Evolutionary conservation across 2,329 filamentous ascomycete species (phyloP).

Genomic region (Diaporthe sp.): DNA sequence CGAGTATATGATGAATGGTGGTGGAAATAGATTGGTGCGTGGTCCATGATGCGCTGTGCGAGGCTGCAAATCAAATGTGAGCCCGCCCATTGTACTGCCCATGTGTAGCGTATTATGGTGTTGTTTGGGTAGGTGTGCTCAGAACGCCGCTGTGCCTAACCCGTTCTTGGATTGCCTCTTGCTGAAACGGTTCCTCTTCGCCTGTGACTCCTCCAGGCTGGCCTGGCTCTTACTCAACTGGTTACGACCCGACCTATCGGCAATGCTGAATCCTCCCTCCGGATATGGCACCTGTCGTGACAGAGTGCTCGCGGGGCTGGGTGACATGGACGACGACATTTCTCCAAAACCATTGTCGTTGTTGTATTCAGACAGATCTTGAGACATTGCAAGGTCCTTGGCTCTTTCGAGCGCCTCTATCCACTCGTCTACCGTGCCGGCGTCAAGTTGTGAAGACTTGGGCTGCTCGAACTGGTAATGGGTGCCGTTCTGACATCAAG

Average conservation of each 20-base stretch:
- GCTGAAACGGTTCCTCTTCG: conserved; percentile 78
- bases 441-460: conserved; percentile 78
- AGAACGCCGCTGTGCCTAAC: conserved; percentile 86
- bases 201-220: conserved; percentile 64
- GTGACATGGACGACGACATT: conserved; percentile 77
- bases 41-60: conserved; percentile 5
- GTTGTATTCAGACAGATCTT: conserved; percentile 75
- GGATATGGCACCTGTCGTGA: conserved; percentile 70
- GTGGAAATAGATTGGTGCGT: conserved; percentile 18
- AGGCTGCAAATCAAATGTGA: conserved; percentile 10
- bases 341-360: conserved; percentile 77
- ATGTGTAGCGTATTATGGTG: conserved; percentile 18
- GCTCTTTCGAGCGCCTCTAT: conserved; percentile 89
- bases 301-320: conserved; percentile 81
- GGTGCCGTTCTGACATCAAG: conserved; percentile 77
- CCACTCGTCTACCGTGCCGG: conserved; percentile 87
- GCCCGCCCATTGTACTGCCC: conserved; percentile 22
- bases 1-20: conserved; percentile 20
- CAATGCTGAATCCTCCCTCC: conserved; percentile 60
- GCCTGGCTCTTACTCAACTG: conserved; percentile 73
- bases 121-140: conserved; percentile 42
- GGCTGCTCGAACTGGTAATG: conserved; percentile 94
- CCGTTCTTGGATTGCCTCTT: conserved; percentile 95
- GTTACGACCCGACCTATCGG: conserved; percentile 68
- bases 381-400: conserved; percentile 84